Evolutionary conservation across 768 basidiomycete genomes (phyloP), one percentile per base, ranked within the genome.

Genomic region (Panellus pusillus): DNA sequence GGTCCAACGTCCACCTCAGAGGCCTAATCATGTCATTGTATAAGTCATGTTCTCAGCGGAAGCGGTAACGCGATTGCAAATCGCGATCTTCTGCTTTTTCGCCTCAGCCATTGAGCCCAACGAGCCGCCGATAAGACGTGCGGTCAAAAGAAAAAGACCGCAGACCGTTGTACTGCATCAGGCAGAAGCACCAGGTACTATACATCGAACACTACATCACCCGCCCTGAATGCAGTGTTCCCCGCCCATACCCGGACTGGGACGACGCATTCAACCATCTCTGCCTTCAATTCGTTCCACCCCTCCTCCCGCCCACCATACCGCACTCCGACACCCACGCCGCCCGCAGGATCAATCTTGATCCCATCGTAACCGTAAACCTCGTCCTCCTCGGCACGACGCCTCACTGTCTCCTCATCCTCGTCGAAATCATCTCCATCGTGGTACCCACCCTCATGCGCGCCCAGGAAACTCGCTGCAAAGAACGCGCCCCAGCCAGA

Each of bases 181-280:
- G 6, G 24, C 24, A 24, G 24, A 24, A 24, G 24, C 42, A 44
- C 14, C 24, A 28, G 3, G n/a, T 15, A 13, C 44, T 65, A 89
- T 4, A 91, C 84, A 65, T 87, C 85, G 66, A 91, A 91, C 27
- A 89, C 83, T 8, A 91, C 85, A 57, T 90, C 86, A 65, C 80
- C 74, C 4, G 91, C 82, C 68, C 82, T 86, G 71, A 91, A 93
- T 40, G 86, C 88, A 4, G 91, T 95, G 70, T 92, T 93, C 40
- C 91, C 91, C 11, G 93, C 86, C 80, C 88, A 94, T 1, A 97
- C 88, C 61, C 70, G 82, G 52, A 98, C 82, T 17, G 92, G 91
- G 39, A 98, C 89, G 68, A 94, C 91, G 63, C 94, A 97, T 68
- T 97, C 96, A 15, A 98, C 93, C 54, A 86, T 90, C 78, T 98